These are phyloP conservation scores for Fusarium armeniacum DNA, from an alignment of 2,329 filamentous ascomycete genomes.

Conservation along the genomic window DNA sequence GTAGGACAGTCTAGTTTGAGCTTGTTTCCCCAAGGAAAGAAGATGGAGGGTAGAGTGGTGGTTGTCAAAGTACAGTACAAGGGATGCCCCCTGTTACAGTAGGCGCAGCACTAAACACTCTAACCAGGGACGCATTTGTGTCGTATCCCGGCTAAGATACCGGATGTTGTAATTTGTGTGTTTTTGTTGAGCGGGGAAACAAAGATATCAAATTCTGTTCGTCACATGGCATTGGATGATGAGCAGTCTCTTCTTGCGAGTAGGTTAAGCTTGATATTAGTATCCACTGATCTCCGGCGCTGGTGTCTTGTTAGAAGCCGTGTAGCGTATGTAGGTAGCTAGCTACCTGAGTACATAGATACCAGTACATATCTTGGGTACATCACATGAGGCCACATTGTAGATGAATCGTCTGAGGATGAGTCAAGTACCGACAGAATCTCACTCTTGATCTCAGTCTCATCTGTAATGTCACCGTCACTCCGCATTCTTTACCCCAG, in stretches of 20 bases:
- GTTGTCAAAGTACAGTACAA: background rate
- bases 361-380: slow-evolving; percentile 1
- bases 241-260: slow-evolving; percentile 22
- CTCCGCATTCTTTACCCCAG: slow-evolving; percentile 45
- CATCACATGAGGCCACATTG: slow-evolving; percentile 27
- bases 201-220: slow-evolving; percentile 15
- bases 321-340: background rate
- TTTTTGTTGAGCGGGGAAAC: slow-evolving; percentile 24
- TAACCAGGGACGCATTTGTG: slow-evolving; percentile 11
- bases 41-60: slow-evolving; percentile 30
- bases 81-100: background rate
- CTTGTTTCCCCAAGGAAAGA: slow-evolving; percentile 26
- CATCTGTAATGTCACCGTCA: slow-evolving; percentile 37
- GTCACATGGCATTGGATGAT: slow-evolving; percentile 30
- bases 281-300: slow-evolving; percentile 36
- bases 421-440: slow-evolving; percentile 39
- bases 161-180: slow-evolving; percentile 11
- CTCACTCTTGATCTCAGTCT: slow-evolving; percentile 28
- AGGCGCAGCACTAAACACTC: slow-evolving; percentile 2
- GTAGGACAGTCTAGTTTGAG: slow-evolving; percentile 2
- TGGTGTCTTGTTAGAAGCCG: background rate
- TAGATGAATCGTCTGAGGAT: slow-evolving; percentile 32
- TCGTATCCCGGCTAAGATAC: slow-evolving; percentile 31
- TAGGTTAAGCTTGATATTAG: slow-evolving; percentile 38
- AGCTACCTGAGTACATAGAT: background rate